phyloP scores from a whole-genome alignment of 371 early-diverging fungal species.

The Lichtheimia ornata region DNA sequence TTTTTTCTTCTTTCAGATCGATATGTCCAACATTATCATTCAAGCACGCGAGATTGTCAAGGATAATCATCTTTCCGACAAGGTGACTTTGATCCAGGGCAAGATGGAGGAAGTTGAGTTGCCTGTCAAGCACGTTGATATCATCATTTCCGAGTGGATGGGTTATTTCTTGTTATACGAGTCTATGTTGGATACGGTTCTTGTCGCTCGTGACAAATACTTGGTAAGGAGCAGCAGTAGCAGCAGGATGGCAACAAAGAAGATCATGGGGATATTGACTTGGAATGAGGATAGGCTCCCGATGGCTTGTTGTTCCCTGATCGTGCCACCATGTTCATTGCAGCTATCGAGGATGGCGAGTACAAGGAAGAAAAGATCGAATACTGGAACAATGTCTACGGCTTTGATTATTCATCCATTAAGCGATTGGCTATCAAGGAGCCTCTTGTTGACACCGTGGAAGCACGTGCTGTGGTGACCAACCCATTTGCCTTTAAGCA shows the following conservation, averaged over 20 bases:
- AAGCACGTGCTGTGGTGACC: conserved; percentile 78
- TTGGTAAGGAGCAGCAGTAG: conserved; percentile 49
- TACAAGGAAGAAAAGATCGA: conserved; percentile 93
- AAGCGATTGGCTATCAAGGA: conserved; percentile 86
- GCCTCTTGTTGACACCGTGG: conserved; percentile 92
- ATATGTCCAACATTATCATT: conserved; percentile 96
- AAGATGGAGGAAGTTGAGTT: conserved; percentile 94
- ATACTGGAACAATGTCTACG: conserved; percentile 92
- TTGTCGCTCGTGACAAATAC: conserved; percentile 94
- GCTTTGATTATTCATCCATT: conserved; percentile 90
- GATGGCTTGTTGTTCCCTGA: conserved; percentile 92
- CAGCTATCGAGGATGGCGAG: conserved; percentile 93
- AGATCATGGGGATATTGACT: too few relatives aligned
- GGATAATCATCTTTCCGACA: conserved; percentile 86
- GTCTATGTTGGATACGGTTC: conserved; percentile 97
- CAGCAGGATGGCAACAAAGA: too few relatives aligned
- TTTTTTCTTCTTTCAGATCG: conserved; percentile 52
- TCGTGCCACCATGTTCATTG: conserved; percentile 87
- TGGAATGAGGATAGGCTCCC: conserved; percentile 35
- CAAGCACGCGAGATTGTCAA: conserved; percentile 88
- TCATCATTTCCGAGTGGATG: conserved; percentile 99
- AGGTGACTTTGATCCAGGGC: conserved; percentile 88
- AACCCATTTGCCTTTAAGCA: conserved; percentile 75
- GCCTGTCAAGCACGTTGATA: conserved; percentile 90
- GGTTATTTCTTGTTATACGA: conserved; percentile 98